A percentile compares a stretch with the other conserved stretches of the same genome.
These are phyloP conservation scores for Galerina marginata DNA, from an alignment of 768 basidiomycete genomes.

Conservation along the genomic window DNA sequence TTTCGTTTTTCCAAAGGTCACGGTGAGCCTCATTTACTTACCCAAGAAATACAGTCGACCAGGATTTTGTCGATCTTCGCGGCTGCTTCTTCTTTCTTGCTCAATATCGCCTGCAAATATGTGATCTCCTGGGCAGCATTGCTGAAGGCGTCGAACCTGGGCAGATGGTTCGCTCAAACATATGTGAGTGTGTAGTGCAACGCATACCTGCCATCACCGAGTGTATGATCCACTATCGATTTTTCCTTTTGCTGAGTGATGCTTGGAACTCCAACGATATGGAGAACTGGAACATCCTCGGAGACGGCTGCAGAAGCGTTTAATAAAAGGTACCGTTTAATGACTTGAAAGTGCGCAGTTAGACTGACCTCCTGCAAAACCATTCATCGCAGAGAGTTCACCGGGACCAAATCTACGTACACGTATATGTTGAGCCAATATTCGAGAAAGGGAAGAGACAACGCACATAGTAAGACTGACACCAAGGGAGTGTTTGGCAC, in stretches of 20 bases:
- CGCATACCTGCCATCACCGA: slow-evolving; percentile 76
- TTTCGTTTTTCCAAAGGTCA: background rate
- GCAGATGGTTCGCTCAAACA: background rate
- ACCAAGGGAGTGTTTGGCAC: slow-evolving; percentile 70
- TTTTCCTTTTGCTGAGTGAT: slow-evolving; percentile 71
- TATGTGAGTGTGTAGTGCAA: background rate
- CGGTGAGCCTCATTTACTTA: slow-evolving; percentile 27
- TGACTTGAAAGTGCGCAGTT: background rate
- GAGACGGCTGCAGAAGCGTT: slow-evolving; percentile 58
- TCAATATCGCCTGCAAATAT: slow-evolving; percentile 64
- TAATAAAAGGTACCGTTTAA: background rate
- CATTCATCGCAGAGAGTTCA: slow-evolving; percentile 85
- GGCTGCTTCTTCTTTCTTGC: slow-evolving; percentile 55
- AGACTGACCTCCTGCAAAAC: slow-evolving; percentile 70
- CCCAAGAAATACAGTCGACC: slow-evolving; percentile 62
- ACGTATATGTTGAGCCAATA: background rate
- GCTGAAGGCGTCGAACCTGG: slow-evolving; percentile 36
- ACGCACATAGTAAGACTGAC: slow-evolving; percentile 46
- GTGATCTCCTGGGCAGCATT: slow-evolving; percentile 75
- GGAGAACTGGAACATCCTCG: slow-evolving; percentile 88
- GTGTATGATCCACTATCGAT: slow-evolving; percentile 84
- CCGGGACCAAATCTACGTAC: slow-evolving; percentile 81
- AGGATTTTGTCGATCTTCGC: slow-evolving; percentile 80
- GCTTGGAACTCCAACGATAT: slow-evolving; percentile 84
- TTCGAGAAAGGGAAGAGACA: background rate